These are phyloP conservation scores for Ceratobasidium theobromae DNA, from an alignment of 1,284 basidiomycete species.

Conservation along the genomic window DNA sequence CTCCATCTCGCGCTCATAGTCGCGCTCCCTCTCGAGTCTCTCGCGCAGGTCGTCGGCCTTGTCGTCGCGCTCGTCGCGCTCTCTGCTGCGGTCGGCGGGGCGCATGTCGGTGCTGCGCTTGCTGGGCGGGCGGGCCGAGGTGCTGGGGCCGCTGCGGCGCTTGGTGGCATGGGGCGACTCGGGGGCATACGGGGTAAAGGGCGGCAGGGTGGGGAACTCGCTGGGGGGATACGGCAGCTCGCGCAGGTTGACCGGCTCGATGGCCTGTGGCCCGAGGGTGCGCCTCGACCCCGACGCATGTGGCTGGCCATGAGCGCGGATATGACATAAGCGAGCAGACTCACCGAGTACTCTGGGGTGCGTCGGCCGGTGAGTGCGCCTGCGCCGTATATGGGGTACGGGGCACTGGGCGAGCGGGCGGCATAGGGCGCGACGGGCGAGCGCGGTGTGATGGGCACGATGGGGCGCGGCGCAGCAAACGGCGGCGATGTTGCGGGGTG, in stretches of 20 bases:
- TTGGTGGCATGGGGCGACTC: constrained; percentile 15
- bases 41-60: background rate
- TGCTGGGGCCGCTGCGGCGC: background rate
- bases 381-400: constrained; percentile 22
- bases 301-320: background rate
- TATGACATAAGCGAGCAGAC: background rate
- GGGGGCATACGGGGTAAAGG: background rate
- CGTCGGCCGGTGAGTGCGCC: background rate
- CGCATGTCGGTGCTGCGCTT: background rate
- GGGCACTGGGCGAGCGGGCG: constrained; percentile 1
- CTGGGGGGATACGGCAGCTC: constrained; percentile 1
- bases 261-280: background rate
- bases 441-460: constrained; percentile 24
- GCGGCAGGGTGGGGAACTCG: background rate
- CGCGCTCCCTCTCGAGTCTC: constrained; percentile 8
- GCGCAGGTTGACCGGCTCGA: constrained; percentile 10
- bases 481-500: constrained; percentile 3
- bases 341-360: constrained; percentile 6
- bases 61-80: constrained; percentile 16
- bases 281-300: background rate
- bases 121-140: background rate
- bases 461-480: constrained; percentile 17
- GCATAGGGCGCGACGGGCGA: constrained; percentile 1
- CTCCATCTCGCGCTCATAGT: background rate
- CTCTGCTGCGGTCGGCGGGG: constrained; percentile 10